A percentile compares a stretch with the other conserved stretches of the same genome.
Evolutionary conservation across 2,329 filamentous ascomycete genomes (phyloP).

Genomic region (Tolypocladium capitatum): DNA sequence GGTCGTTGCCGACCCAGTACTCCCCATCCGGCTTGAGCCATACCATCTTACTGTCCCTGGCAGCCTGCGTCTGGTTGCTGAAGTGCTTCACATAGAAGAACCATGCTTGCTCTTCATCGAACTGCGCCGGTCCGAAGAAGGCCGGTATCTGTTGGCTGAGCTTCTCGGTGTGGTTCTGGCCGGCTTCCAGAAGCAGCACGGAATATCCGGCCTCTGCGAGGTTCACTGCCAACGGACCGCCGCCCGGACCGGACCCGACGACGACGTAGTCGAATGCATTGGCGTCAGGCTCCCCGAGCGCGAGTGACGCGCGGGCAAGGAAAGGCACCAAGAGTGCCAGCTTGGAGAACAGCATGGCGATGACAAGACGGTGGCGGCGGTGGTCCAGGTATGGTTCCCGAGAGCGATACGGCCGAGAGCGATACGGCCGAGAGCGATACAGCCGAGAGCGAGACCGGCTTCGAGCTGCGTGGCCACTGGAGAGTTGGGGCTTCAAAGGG

Average conservation of each 20-base stretch:
- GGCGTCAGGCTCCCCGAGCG: not conserved
- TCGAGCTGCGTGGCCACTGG: not conserved
- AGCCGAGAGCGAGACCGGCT: not conserved
- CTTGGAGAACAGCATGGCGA: not conserved
- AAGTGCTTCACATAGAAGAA: conserved; percentile 52
- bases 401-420: no score
- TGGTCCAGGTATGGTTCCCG: not conserved
- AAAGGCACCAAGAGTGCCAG: not conserved
- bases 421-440: no score
- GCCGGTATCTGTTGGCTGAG: conserved; percentile 15
- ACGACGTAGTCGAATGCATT: conserved; percentile 44
- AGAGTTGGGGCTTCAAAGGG: not conserved
- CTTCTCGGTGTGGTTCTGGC: conserved; percentile 34
- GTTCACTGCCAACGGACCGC: conserved; percentile 39
- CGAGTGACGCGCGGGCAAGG: not conserved
- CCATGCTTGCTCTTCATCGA: conserved; percentile 26
- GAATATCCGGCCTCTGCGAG: conserved; percentile 42
- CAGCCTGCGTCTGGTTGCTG: conserved; percentile 28
- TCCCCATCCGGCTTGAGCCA: conserved; percentile 22
- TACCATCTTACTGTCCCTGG: conserved; percentile 36
- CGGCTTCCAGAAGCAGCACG: conserved; percentile 45
- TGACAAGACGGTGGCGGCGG: no score
- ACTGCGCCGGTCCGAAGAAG: conserved; percentile 10
- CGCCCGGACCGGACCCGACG: conserved; percentile 43
- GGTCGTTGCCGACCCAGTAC: conserved; percentile 18